phyloP scores from a whole-genome alignment of 176 grass and related monocot species.

The Guadua angustifolia region DNA sequence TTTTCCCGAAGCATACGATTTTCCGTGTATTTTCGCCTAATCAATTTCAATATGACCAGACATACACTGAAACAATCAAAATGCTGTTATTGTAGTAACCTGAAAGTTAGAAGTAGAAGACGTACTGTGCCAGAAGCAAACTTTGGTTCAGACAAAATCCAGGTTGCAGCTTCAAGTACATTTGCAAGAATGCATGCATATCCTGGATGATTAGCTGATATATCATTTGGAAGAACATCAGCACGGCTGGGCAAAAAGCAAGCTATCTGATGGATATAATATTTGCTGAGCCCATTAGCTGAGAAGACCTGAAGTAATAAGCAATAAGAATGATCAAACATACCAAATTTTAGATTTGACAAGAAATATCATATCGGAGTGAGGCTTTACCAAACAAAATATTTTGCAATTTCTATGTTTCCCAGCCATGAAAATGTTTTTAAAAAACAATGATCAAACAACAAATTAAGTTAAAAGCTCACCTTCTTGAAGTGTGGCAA shows the following conservation, averaged over 20 bases:
- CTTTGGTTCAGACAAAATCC: conserved; percentile 78
- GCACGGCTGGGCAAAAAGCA: conserved; percentile 53
- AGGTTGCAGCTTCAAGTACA: conserved; percentile 89
- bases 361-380: background rate
- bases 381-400: background rate
- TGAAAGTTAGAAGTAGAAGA: conserved; percentile 30
- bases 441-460: conserved; percentile 5
- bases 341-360: background rate
- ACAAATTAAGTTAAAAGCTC: conserved; percentile 31
- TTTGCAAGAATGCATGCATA: conserved; percentile 97
- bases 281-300: conserved; percentile 65
- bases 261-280: conserved; percentile 85
- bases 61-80: conserved; percentile 23
- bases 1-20: background rate
- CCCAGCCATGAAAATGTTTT: conserved; percentile 1
- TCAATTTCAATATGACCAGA: background rate
- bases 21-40: background rate
- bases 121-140: conserved; percentile 71
- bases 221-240: conserved; percentile 65
- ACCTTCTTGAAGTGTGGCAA: conserved; percentile 91
- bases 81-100: conserved; percentile 10
- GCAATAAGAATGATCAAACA: conserved; percentile 39
- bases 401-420: conserved; percentile 34
- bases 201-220: conserved; percentile 71
- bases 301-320: conserved; percentile 72